Evolutionary conservation across 495 filamentous ascomycete species (phyloP).

Genomic region (Podospora didyma): DNA sequence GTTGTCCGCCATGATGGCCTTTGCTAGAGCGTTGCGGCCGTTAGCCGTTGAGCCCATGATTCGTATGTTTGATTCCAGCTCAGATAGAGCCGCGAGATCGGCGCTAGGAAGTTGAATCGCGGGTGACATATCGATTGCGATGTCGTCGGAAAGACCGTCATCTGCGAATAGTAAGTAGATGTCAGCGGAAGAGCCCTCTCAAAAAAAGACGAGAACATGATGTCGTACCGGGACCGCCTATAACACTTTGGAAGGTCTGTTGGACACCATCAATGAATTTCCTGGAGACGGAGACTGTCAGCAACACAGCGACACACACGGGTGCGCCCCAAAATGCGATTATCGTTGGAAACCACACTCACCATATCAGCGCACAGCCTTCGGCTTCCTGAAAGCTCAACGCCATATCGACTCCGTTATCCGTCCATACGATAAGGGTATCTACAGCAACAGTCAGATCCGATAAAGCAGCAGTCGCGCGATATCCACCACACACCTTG

Average conservation of each 20-base stretch:
- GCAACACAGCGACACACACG: not conserved
- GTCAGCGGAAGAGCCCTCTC: conserved; percentile 5
- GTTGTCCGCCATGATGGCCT: conserved; percentile 76
- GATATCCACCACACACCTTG: conserved; percentile 63
- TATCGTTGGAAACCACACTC: conserved; percentile 9
- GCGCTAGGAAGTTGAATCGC: conserved; percentile 72
- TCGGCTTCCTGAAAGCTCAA: conserved; percentile 98
- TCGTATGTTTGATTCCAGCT: conserved; percentile 80
- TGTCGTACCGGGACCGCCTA: conserved; percentile 47
- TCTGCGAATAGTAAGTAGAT: conserved; percentile 49
- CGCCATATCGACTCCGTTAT: conserved; percentile 92
- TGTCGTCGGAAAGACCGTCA: conserved; percentile 86
- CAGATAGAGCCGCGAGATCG: conserved; percentile 71
- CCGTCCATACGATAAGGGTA: conserved; percentile 97
- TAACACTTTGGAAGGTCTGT: conserved; percentile 44
- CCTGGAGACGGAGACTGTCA: conserved; percentile 48
- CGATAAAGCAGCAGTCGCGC: not conserved
- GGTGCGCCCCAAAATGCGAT: not conserved
- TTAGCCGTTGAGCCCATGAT: conserved; percentile 64
- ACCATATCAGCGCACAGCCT: conserved; percentile 92
- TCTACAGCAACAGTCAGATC: conserved; percentile 52
- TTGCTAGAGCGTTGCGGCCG: conserved; percentile 85
- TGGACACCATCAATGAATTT: conserved; percentile 88
- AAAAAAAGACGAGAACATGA: not conserved
- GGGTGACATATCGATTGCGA: conserved; percentile 59